A percentile compares a stretch with the other conserved stretches of the same genome.
These are phyloP conservation scores for Aspergillus panamensis DNA, from an alignment of 495 filamentous ascomycete genomes.

Conservation along the genomic window DNA sequence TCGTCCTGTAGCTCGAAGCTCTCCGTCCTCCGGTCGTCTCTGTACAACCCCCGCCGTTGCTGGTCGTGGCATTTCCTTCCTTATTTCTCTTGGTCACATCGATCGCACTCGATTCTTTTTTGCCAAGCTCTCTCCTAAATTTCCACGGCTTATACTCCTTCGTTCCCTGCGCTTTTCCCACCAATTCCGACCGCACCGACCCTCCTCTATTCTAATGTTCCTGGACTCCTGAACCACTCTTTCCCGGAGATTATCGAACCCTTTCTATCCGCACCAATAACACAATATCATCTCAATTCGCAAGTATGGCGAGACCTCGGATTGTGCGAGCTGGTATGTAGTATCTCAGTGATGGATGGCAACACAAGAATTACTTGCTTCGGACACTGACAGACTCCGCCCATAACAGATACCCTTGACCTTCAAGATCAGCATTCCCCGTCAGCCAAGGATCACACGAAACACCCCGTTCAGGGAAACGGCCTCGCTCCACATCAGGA, in stretches of 20 bases:
- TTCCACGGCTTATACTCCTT: not conserved
- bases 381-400: not conserved
- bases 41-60: constrained; percentile 30
- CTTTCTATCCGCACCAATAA: constrained; percentile 13
- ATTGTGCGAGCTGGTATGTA: constrained; percentile 74
- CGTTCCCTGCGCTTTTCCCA: constrained; percentile 5
- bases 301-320: constrained; percentile 67
- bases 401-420: constrained; percentile 79
- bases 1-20: constrained; percentile 18
- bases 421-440: constrained; percentile 80
- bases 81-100: constrained; percentile 12
- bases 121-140: constrained; percentile 12
- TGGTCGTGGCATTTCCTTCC: constrained; percentile 25
- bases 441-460: constrained; percentile 74
- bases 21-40: constrained; percentile 5
- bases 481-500: constrained; percentile 83
- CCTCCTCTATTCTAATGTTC: constrained; percentile 14
- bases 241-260: constrained; percentile 6
- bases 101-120: constrained; percentile 12
- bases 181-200: constrained; percentile 10
- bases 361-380: not conserved
- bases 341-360: not conserved
- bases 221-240: constrained; percentile 12
- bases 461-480: constrained; percentile 49
- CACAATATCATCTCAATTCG: constrained; percentile 9